Percentiles rank a stretch among this genome's conserved stretches.
Conservation (phyloP, 371 early-diverging fungal genomes). For the Dichotomocladium elegans region DNA sequence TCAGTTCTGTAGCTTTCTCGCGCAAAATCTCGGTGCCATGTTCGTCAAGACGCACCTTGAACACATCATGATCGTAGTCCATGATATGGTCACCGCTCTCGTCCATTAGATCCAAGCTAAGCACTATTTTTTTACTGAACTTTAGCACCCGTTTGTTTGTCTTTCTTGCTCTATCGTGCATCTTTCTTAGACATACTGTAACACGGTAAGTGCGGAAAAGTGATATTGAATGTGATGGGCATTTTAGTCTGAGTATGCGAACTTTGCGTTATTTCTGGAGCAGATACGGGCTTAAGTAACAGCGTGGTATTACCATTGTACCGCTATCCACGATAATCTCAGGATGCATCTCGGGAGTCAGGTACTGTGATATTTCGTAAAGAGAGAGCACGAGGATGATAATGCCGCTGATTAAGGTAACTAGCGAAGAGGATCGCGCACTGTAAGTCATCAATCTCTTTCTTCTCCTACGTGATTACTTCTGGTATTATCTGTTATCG, state of each 20-base stretch:
- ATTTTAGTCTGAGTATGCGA: conserved; percentile 59
- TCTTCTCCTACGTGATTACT: no score
- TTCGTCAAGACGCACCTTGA: conserved; percentile 73
- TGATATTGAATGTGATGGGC: conserved; percentile 82
- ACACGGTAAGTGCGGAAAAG: conserved; percentile 89
- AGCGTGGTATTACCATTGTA: conserved; percentile 44
- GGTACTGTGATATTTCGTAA: conserved; percentile 79
- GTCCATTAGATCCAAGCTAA: conserved; percentile 94
- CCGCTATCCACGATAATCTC: conserved; percentile 82
- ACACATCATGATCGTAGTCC: conserved; percentile 74
- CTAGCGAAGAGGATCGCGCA: no score
- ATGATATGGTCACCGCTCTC: conserved; percentile 81
- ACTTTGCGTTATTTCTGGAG: no score
- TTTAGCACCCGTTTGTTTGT: background rate
- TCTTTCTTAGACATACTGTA: conserved; percentile 72
- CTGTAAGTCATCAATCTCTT: no score
- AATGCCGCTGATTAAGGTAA: conserved; percentile 72
- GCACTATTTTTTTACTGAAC: conserved; percentile 43
- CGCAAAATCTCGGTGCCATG: conserved; percentile 62
- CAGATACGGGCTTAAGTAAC: no score
- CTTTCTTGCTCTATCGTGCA: no score
- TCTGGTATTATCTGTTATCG: no score
- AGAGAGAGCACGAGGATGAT: conserved; percentile 70
- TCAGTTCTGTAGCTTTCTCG: conserved; percentile 36
- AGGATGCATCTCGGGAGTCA: conserved; percentile 61